Evolutionary conservation across 208 protist genomes (phyloP).

Genomic region (Phytomonas sp.): DNA sequence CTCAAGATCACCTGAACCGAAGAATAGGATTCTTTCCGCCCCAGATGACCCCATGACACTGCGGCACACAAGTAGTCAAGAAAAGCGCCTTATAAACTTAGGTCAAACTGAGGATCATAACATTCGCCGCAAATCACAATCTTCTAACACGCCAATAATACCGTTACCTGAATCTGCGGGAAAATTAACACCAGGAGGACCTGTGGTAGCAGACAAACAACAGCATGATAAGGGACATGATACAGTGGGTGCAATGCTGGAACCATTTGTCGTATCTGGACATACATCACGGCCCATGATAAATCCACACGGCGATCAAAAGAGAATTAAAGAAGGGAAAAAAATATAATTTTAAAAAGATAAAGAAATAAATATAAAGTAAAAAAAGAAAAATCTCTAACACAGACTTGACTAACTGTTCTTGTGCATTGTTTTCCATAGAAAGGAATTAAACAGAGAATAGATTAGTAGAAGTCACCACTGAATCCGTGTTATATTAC

Average conservation of each 20-base stretch:
- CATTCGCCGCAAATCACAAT: neutral
- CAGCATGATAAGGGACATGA: slow-evolving; percentile 7
- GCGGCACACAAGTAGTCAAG: neutral
- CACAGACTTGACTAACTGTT: too few species aligned
- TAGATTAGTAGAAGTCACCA: slow-evolving; percentile 3
- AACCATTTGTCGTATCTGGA: slow-evolving; percentile 41
- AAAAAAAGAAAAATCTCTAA: neutral
- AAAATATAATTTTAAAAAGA: slow-evolving; percentile 5
- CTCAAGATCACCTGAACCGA: neutral
- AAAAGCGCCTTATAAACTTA: neutral
- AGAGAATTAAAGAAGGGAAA: neutral
- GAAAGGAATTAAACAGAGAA: too few species aligned
- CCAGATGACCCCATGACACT: neutral
- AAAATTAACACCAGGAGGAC: neutral
- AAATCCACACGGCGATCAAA: slow-evolving; percentile 5
- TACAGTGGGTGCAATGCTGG: slow-evolving; percentile 18
- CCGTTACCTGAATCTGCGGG: neutral
- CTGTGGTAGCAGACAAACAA: slow-evolving; percentile 3
- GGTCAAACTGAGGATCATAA: neutral
- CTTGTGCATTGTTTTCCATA: too few species aligned
- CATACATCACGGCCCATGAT: slow-evolving; percentile 72
- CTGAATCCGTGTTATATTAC: too few species aligned
- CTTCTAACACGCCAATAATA: neutral
- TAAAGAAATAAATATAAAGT: slow-evolving; percentile 10
- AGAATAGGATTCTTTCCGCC: neutral